These are phyloP conservation scores for Mycena haematopus DNA, from an alignment of 768 basidiomycete genomes.

Conservation along the genomic window DNA sequence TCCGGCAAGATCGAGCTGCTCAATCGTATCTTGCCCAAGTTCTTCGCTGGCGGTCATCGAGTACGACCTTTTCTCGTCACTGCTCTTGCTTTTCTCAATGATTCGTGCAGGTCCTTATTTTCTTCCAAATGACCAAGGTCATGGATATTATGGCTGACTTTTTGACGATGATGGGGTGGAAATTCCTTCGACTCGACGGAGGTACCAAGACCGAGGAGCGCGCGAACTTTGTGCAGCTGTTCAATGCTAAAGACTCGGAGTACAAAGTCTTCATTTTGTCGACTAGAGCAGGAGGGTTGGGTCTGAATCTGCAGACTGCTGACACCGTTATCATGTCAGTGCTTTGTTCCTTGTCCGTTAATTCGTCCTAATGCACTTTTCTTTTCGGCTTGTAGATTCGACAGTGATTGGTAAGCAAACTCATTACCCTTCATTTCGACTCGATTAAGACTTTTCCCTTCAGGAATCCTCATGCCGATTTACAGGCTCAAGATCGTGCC, in stretches of 20 bases:
- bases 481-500: slow-evolving; percentile 98
- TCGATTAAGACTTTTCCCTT: slow-evolving; percentile 30
- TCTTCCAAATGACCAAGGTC: slow-evolving; percentile 99
- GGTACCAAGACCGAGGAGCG: slow-evolving; percentile 96
- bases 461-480: slow-evolving; percentile 98
- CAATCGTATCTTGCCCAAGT: slow-evolving; percentile 91
- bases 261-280: slow-evolving; percentile 93
- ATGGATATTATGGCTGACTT: slow-evolving; percentile 99
- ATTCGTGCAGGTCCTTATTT: slow-evolving; percentile 81
- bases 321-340: slow-evolving; percentile 95
- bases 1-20: slow-evolving; percentile 96
- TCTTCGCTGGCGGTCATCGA: slow-evolving; percentile 91
- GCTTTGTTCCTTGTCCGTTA: slow-evolving; percentile 1
- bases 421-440: not conserved
- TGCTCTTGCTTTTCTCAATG: slow-evolving; percentile 2
- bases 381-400: slow-evolving; percentile 56
- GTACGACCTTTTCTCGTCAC: slow-evolving; percentile 47
- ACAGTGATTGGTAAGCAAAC: slow-evolving; percentile 68
- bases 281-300: slow-evolving; percentile 91
- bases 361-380: slow-evolving; percentile 17
- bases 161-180: slow-evolving; percentile 84
- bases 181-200: slow-evolving; percentile 93
- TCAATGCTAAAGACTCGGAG: slow-evolving; percentile 90
- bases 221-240: slow-evolving; percentile 81
- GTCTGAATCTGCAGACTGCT: slow-evolving; percentile 93